phyloP scores from a whole-genome alignment of 148 eudicot species.

The Camellia japonica region DNA sequence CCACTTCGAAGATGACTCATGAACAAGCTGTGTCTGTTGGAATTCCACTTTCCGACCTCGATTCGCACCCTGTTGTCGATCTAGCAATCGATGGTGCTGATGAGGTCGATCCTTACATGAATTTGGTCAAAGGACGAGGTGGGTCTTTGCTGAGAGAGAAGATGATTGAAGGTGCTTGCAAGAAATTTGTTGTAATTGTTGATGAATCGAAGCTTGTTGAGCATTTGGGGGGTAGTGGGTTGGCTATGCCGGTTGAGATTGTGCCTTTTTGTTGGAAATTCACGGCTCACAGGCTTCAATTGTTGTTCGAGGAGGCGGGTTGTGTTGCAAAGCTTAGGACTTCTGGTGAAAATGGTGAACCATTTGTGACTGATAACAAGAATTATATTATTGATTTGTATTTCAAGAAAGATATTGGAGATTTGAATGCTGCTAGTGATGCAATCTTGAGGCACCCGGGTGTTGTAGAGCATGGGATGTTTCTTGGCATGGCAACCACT shows the following conservation, averaged over 20 bases:
- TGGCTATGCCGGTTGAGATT: conserved; percentile 87
- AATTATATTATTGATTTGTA: conserved; percentile 82
- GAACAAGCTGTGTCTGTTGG: conserved; percentile 67
- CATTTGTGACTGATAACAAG: conserved; percentile 75
- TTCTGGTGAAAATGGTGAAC: conserved; percentile 31
- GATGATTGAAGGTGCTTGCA: conserved; percentile 76
- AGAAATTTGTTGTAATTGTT: conserved; percentile 70
- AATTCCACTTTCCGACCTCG: conserved; percentile 74
- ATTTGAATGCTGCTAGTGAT: conserved; percentile 66
- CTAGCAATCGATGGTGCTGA: conserved; percentile 93
- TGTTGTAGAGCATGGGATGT: conserved; percentile 90
- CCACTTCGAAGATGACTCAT: conserved; percentile 71
- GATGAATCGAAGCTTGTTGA: conserved; percentile 79
- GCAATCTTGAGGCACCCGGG: conserved; percentile 71
- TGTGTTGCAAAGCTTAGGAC: conserved; percentile 71
- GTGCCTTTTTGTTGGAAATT: conserved; percentile 87
- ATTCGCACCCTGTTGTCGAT: conserved; percentile 64
- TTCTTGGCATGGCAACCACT: conserved; percentile 76
- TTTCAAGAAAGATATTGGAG: conserved; percentile 70
- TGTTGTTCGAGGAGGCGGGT: conserved; percentile 52
- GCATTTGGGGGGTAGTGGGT: conserved; percentile 71
- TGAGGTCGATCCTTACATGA: conserved; percentile 75
- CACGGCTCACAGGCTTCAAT: conserved; percentile 46
- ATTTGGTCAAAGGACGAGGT: conserved; percentile 82
- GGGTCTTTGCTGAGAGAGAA: conserved; percentile 77